These are phyloP conservation scores for Aschersonia sp. DNA, from an alignment of 2,329 filamentous ascomycete genomes.

Conservation along the genomic window DNA sequence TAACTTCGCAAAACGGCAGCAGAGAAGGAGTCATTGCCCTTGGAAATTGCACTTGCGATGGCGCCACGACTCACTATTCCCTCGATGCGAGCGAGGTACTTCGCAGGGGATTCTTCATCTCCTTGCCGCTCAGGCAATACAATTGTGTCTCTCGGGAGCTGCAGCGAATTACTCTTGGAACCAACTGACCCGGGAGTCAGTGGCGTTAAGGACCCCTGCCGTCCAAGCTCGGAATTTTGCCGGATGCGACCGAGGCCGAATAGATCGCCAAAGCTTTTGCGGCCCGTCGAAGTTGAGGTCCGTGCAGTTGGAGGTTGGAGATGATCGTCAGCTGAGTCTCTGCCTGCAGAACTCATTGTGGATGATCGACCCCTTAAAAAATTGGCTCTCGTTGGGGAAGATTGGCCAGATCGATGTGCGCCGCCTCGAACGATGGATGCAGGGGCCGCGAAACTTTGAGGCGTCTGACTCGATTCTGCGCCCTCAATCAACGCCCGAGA, in stretches of 20 bases:
- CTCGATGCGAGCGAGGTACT: conserved; percentile 74
- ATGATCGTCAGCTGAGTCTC: conserved; percentile 56
- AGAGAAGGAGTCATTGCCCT: conserved; percentile 73
- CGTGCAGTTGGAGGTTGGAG: conserved; percentile 53
- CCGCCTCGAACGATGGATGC: conserved; percentile 26
- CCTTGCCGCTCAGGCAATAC: conserved; percentile 67
- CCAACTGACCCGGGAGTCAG: conserved; percentile 53
- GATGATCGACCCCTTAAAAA: conserved; percentile 67
- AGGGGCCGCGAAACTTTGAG: conserved; percentile 27
- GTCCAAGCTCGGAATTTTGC: conserved; percentile 62
- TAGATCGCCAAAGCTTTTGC: conserved; percentile 85
- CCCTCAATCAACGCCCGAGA: conserved; percentile 9
- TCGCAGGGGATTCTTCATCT: conserved; percentile 82
- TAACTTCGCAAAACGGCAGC: conserved; percentile 79
- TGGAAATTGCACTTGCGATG: conserved; percentile 75
- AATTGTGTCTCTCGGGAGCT: conserved; percentile 56
- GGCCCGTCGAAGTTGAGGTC: conserved; percentile 76
- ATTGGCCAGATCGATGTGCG: conserved; percentile 42
- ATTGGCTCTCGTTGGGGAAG: conserved; percentile 48
- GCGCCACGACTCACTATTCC: conserved; percentile 65
- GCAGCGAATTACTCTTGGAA: conserved; percentile 75
- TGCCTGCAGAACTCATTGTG: conserved; percentile 71
- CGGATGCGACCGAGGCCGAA: conserved; percentile 66
- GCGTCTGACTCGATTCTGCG: conserved; percentile 5
- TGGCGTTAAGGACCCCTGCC: conserved; percentile 54